Evolutionary conservation across 768 basidiomycete genomes (phyloP).

Genomic region (Brasilioporus rufonigricans): DNA sequence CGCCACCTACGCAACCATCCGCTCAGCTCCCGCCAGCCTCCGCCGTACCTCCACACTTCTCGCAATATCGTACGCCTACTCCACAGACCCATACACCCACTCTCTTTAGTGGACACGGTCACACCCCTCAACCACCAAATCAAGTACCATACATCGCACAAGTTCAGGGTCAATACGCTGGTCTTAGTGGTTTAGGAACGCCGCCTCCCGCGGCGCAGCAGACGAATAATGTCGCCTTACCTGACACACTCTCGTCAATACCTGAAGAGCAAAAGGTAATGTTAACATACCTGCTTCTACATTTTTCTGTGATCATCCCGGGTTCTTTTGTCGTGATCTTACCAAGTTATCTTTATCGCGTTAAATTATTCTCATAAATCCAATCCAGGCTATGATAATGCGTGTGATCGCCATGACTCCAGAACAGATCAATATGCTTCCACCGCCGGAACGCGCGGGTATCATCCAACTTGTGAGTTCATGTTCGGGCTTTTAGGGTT

Average conservation of each 20-base stretch:
- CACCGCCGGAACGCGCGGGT: conserved; percentile 68
- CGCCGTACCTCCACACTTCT: conserved; percentile 46
- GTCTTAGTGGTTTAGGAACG: conserved; percentile 16
- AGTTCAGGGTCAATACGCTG: conserved; percentile 19
- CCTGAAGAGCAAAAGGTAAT: conserved; percentile 69
- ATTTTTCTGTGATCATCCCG: conserved; percentile 4
- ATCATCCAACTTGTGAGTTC: conserved; percentile 78
- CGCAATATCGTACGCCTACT: conserved; percentile 36
- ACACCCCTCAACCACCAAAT: conserved; percentile 27
- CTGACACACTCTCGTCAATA: conserved; percentile 55
- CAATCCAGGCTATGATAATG: conserved; percentile 63
- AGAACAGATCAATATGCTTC: conserved; percentile 76
- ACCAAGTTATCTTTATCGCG: not conserved
- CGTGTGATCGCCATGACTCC: conserved; percentile 80
- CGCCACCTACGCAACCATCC: conserved; percentile 23
- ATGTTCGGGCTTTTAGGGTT: not conserved
- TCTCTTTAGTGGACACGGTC: conserved; percentile 27
- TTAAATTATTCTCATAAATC: conserved; percentile 13
- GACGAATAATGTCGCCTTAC: conserved; percentile 29
- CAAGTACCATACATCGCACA: conserved; percentile 19
- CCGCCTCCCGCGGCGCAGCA: conserved; percentile 24
- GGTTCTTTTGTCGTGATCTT: not conserved
- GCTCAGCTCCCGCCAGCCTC: conserved; percentile 32
- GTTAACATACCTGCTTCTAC: conserved; percentile 8
- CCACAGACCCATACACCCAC: conserved; percentile 31